Conservation (phyloP, 768 basidiomycete genomes). For the Mycena filopes region DNA sequence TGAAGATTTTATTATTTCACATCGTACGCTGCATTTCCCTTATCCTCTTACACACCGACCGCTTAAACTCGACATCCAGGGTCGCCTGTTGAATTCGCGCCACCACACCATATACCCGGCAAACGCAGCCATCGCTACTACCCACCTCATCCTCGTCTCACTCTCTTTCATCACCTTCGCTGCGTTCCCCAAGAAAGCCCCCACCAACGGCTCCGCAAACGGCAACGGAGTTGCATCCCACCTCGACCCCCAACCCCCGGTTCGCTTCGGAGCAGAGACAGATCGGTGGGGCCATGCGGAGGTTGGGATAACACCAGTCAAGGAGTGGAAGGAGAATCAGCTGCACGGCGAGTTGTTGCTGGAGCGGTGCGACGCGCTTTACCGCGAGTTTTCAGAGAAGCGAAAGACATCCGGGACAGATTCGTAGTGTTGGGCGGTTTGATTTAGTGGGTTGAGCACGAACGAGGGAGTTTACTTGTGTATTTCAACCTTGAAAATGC, state of each 20-base stretch:
- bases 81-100: slow-evolving; percentile 72
- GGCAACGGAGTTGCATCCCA: not conserved
- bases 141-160: slow-evolving; percentile 74
- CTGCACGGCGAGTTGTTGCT: slow-evolving; percentile 8
- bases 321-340: slow-evolving; percentile 62
- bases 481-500: too few species aligned
- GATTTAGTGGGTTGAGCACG: too few species aligned
- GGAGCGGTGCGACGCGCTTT: slow-evolving; percentile 19
- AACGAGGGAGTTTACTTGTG: too few species aligned
- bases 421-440: too few species aligned
- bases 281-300: slow-evolving; percentile 65
- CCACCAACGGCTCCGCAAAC: slow-evolving; percentile 14
- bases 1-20: slow-evolving; percentile 70
- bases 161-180: slow-evolving; percentile 57
- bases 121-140: slow-evolving; percentile 74
- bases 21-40: too few species aligned
- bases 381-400: slow-evolving; percentile 12
- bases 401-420: not conserved
- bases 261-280: slow-evolving; percentile 66
- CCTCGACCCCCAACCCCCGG: slow-evolving; percentile 40
- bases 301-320: slow-evolving; percentile 61
- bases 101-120: slow-evolving; percentile 70
- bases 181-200: slow-evolving; percentile 19
- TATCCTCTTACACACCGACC: too few species aligned
- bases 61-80: too few species aligned